Evolutionary conservation across 441 rosid genomes (phyloP).

Genomic region (Sinapis alba): DNA sequence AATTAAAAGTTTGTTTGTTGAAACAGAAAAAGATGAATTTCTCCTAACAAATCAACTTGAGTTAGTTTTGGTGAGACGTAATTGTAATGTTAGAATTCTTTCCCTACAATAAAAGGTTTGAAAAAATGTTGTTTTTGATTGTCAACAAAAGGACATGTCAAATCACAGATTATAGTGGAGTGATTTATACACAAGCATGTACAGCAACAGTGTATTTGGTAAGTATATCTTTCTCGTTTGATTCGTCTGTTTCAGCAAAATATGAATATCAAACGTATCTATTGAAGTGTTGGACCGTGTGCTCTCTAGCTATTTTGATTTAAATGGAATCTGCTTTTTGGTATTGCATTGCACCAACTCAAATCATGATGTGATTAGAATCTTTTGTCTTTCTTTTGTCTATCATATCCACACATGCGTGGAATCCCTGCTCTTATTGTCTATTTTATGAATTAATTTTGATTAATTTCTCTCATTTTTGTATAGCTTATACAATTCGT

Average conservation of each 20-base stretch:
- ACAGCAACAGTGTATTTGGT: slow-evolving; percentile 12
- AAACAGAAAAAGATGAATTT: not conserved
- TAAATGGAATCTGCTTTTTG: slow-evolving; percentile 37
- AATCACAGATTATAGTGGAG: slow-evolving; percentile 31
- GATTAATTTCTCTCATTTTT: not conserved
- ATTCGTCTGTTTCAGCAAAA: slow-evolving; percentile 25
- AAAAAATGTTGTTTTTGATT: slow-evolving; percentile 7
- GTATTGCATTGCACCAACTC: slow-evolving; percentile 39
- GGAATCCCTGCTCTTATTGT: slow-evolving; percentile 6
- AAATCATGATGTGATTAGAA: slow-evolving; percentile 31
- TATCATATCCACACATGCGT: slow-evolving; percentile 42
- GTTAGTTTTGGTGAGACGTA: slow-evolving; percentile 13
- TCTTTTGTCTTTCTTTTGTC: slow-evolving; percentile 32
- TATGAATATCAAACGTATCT: slow-evolving; percentile 22
- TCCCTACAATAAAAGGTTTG: not conserved
- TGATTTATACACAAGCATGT: slow-evolving; percentile 24
- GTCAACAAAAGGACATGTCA: slow-evolving; percentile 25
- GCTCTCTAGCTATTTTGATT: slow-evolving; percentile 32
- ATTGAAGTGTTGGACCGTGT: slow-evolving; percentile 14
- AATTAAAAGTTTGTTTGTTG: slow-evolving; percentile 8
- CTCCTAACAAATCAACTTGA: not conserved
- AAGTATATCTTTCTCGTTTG: slow-evolving; percentile 7
- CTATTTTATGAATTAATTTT: not conserved
- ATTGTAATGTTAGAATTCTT: not conserved
- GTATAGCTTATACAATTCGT: not conserved